Evolutionary conservation across 106 monocot species (phyloP), one percentile per base, ranked within the genome.

Genomic region (Vanilla planifolia): DNA sequence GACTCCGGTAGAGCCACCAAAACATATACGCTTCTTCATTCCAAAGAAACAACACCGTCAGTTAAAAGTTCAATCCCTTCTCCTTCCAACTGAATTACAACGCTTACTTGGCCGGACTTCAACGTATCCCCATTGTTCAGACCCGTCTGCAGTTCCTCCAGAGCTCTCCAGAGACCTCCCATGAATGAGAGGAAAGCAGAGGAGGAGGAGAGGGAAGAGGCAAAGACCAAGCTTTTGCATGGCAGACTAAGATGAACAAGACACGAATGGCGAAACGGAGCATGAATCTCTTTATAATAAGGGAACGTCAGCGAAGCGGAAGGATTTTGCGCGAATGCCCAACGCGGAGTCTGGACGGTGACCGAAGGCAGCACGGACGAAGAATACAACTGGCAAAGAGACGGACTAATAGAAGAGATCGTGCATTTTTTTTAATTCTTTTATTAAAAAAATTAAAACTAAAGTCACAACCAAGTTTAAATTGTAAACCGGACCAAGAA

Each of bases 101-200:
- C 14, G 21, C 30, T 72, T 73, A 82, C 86, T 83, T 47, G 86
- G 86, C 13, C 86, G 58, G 48, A 92, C 92, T 79, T 77, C 40
- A 47, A 86, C 83, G 58, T 92, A 92, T n/a, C 92, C 92, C 91
- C 92, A 92, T 33, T 75, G 33, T 44, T 92, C 91, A 1, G 71
- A 77, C 24, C 79, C 83, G 58, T 92, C 82, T 0, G 48, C 33
- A n/a, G 82, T 86, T 15, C 74, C 73, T 1, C 34, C 23, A 22
- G 67, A 45, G 55, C 23, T 66, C 8, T 14, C 19, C 2, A 33
- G 7, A 11, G 16, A 8, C 5, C 59, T 50, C 19, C 21, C 8
- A 17, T 27, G 11, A 48, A 67, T 9, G 11, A 55, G 5, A 33
- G 60, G 24, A 33, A 63, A 35, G 48, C 32, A 50, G 27, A 76